A percentile compares a stretch with the other conserved stretches of the same genome.
These are phyloP conservation scores for Microthyrium microscopicum DNA, from an alignment of 2,329 filamentous ascomycete genomes.

Conservation along the genomic window DNA sequence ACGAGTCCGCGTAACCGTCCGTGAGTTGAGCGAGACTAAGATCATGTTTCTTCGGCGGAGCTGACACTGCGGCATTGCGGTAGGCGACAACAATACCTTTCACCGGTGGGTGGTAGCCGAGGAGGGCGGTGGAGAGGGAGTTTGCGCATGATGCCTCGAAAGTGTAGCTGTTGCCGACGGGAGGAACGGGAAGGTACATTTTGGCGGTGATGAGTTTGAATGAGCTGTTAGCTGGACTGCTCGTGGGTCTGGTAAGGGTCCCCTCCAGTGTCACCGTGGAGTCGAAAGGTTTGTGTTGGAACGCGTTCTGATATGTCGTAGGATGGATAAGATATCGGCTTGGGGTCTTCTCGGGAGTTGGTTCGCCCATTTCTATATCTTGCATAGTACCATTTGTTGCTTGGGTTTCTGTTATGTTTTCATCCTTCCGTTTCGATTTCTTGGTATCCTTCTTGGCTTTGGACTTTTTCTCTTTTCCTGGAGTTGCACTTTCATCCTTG, in stretches of 20 bases:
- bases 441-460: too few species aligned
- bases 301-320: too few species aligned
- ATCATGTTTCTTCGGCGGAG: neutral
- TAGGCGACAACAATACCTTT: constrained; percentile 62
- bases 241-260: neutral
- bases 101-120: constrained; percentile 59
- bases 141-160: constrained; percentile 56
- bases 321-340: too few species aligned
- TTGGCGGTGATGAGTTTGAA: neutral
- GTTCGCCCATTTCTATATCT: too few species aligned
- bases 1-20: constrained; percentile 74
- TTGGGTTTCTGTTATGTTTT: too few species aligned
- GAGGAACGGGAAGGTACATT: neutral
- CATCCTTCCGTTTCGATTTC: too few species aligned
- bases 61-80: constrained; percentile 37
- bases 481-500: too few species aligned
- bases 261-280: neutral
- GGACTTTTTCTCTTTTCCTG: too few species aligned
- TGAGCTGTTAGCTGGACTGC: neutral
- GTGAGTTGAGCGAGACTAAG: constrained; percentile 34
- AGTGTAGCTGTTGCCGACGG: constrained; percentile 25
- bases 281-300: too few species aligned
- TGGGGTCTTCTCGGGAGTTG: too few species aligned
- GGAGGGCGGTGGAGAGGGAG: constrained; percentile 56
- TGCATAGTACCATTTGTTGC: too few species aligned